Evolutionary conservation across 805 yeast species (phyloP).

Genomic region (Zygoascus ofunaensis): DNA sequence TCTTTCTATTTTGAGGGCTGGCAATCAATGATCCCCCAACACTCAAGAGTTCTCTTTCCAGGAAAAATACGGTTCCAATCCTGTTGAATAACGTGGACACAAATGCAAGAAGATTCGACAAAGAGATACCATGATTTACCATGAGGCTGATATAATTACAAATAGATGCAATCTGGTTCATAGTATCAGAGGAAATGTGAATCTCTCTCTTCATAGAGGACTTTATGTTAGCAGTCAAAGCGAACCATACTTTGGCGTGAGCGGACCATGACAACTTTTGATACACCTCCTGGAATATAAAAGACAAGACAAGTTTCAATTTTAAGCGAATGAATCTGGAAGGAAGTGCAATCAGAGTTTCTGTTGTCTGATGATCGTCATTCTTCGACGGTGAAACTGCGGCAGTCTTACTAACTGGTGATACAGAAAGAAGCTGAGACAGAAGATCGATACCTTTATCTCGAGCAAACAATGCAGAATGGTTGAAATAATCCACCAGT

Average conservation of each 20-base stretch:
- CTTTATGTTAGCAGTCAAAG: background rate
- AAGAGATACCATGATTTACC: constrained; percentile 2
- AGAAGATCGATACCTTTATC: constrained; percentile 5
- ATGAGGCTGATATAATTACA: constrained; percentile 8
- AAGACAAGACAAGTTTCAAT: background rate
- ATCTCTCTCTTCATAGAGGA: constrained; percentile 13
- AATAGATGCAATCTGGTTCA: constrained; percentile 12
- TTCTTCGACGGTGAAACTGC: background rate
- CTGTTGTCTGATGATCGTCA: background rate
- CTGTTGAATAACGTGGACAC: constrained; percentile 9
- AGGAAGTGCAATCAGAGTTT: constrained; percentile 5
- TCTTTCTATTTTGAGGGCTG: background rate
- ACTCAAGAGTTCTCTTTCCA: constrained; percentile 4
- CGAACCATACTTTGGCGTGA: background rate
- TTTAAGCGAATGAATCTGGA: constrained; percentile 13
- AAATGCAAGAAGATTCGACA: constrained; percentile 3
- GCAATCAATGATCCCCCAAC: background rate
- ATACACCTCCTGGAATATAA: background rate
- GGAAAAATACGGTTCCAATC: constrained; percentile 10
- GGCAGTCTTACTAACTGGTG: background rate
- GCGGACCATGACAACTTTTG: background rate
- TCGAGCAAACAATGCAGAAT: constrained; percentile 1
- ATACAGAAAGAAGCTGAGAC: constrained; percentile 5
- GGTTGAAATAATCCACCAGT: constrained; percentile 6
- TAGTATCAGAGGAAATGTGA: constrained; percentile 12